Conservation (phyloP, 2,329 filamentous ascomycete species). For the Fusarium agapanthi region DNA sequence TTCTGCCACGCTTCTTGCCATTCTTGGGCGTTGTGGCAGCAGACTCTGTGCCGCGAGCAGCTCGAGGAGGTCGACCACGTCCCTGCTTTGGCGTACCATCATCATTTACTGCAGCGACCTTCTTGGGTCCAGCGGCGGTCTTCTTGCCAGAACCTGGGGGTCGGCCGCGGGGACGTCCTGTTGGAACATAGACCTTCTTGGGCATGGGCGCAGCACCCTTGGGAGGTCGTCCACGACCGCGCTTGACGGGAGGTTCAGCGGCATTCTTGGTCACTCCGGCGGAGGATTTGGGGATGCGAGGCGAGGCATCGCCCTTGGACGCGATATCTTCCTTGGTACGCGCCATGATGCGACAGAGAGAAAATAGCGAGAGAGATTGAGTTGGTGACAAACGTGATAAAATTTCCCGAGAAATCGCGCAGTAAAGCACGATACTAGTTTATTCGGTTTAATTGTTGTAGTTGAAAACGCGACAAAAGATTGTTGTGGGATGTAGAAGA, state of each 20-base stretch:
- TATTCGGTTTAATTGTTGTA: background rate
- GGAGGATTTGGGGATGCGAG: slow-evolving; percentile 41
- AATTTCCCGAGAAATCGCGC: slow-evolving; percentile 20
- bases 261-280: slow-evolving; percentile 52
- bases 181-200: slow-evolving; percentile 47
- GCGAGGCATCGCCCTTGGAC: slow-evolving; percentile 25
- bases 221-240: slow-evolving; percentile 53
- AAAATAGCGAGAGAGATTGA: background rate
- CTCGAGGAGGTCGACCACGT: slow-evolving; percentile 45
- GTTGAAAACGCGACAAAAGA: background rate
- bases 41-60: slow-evolving; percentile 16
- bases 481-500: slow-evolving; percentile 15
- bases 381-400: background rate
- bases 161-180: slow-evolving; percentile 58
- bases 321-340: slow-evolving; percentile 46
- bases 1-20: slow-evolving; percentile 42
- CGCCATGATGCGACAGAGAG: slow-evolving; percentile 39
- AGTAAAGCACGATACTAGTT: background rate
- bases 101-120: background rate
- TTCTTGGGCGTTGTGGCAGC: slow-evolving; percentile 30
- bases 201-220: slow-evolving; percentile 43
- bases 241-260: slow-evolving; percentile 49
- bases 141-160: slow-evolving; percentile 53
- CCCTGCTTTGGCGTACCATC: slow-evolving; percentile 26
- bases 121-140: slow-evolving; percentile 18